Conservation (phyloP, 2,329 filamentous ascomycete genomes). For the Penicillium sp. region DNA sequence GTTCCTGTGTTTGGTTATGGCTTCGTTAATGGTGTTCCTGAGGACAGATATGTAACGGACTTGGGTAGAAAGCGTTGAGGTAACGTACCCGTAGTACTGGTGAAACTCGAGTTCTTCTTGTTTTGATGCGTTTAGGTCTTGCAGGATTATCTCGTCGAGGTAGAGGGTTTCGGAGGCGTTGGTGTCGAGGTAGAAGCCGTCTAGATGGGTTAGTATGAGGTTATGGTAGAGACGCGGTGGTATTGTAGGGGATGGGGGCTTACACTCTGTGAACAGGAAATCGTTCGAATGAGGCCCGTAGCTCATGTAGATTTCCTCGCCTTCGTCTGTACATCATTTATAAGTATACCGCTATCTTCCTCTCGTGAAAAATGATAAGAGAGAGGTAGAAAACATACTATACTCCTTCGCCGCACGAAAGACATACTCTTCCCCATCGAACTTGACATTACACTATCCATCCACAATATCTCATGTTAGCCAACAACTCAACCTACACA, state of each 20-base stretch:
- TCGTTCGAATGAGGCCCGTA: conserved; percentile 40
- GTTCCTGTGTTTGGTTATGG: conserved; percentile 25
- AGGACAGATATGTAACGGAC: conserved; percentile 1
- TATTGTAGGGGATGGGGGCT: conserved; percentile 7
- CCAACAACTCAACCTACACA: not conserved
- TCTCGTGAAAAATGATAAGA: no score
- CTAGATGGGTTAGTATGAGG: conserved; percentile 19
- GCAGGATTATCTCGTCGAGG: conserved; percentile 36
- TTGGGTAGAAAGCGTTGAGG: no score
- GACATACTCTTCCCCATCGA: conserved; percentile 30
- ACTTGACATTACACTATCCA: conserved; percentile 32
- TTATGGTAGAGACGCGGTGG: no score
- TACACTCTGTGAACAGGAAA: conserved; percentile 38
- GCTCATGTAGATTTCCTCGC: conserved; percentile 39
- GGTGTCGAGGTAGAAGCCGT: conserved; percentile 37
- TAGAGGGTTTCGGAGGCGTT: conserved; percentile 36
- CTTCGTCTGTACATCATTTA: no score
- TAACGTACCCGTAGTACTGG: conserved; percentile 36
- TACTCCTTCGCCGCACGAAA: conserved; percentile 31
- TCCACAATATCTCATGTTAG: not conserved
- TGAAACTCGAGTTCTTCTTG: conserved; percentile 30
- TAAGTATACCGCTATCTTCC: no score
- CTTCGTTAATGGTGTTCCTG: no score
- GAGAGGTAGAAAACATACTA: no score
- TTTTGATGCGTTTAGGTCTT: conserved; percentile 24